Evolutionary conservation across 1,284 basidiomycete genomes (phyloP).

Genomic region (Leccinum fuscescens): DNA sequence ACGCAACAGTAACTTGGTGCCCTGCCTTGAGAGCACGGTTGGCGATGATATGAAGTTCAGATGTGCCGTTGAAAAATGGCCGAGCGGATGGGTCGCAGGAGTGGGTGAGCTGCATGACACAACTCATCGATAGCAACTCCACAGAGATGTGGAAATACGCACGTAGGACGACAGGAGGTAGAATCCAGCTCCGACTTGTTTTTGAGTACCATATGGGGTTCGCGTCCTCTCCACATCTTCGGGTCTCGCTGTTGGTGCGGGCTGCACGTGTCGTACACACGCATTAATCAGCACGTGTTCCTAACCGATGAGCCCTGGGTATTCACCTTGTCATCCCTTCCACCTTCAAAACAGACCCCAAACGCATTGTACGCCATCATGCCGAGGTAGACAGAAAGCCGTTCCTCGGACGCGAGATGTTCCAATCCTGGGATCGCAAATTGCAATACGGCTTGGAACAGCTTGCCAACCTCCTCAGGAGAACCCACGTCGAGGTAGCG

Average conservation of each 20-base stretch:
- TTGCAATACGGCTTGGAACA: constrained; percentile 58
- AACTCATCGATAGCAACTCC: not conserved
- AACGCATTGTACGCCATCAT: constrained; percentile 75
- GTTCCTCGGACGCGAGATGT: constrained; percentile 61
- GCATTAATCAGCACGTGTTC: constrained; percentile 1
- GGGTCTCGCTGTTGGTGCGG: constrained; percentile 46
- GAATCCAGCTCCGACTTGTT: constrained; percentile 70
- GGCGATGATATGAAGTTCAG: constrained; percentile 67
- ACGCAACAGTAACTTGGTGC: constrained; percentile 72
- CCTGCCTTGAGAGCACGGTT: constrained; percentile 63
- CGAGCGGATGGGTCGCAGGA: constrained; percentile 67
- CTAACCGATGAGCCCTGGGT: not conserved
- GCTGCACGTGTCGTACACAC: constrained; percentile 40
- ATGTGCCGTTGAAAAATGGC: constrained; percentile 63
- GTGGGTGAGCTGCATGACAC: constrained; percentile 49
- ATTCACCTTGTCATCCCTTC: constrained; percentile 67
- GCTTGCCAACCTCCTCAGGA: constrained; percentile 47
- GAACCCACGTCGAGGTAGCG: constrained; percentile 58
- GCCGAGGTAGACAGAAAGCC: constrained; percentile 59
- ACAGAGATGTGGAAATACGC: constrained; percentile 21
- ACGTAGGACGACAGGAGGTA: constrained; percentile 76
- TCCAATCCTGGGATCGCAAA: constrained; percentile 69
- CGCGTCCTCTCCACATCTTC: constrained; percentile 72
- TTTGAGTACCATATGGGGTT: constrained; percentile 68
- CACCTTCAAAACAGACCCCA: constrained; percentile 62